Percentiles rank a stretch among this genome's conserved stretches.
These are phyloP conservation scores for Russula sp. DNA, from an alignment of 768 basidiomycete genomes.

Conservation along the genomic window DNA sequence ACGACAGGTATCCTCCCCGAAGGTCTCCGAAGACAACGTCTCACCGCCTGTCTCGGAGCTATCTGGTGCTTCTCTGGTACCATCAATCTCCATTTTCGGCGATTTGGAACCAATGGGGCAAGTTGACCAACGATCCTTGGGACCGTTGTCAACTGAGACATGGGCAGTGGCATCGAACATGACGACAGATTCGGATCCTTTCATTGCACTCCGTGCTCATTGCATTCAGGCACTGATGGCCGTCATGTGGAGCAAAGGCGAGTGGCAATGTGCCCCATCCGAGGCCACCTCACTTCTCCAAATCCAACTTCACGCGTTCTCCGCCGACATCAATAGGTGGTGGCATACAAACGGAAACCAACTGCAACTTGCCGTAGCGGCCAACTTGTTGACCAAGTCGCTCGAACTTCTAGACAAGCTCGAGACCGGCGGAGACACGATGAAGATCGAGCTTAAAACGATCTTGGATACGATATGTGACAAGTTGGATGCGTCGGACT, in stretches of 20 bases:
- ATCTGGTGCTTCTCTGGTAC: slow-evolving; percentile 17
- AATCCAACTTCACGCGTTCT: slow-evolving; percentile 2
- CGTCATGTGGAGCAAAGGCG: slow-evolving; percentile 6
- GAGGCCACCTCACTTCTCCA: slow-evolving; percentile 15
- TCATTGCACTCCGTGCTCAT: slow-evolving; percentile 12
- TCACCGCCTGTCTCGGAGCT: slow-evolving; percentile 10
- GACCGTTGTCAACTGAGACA: slow-evolving; percentile 14
- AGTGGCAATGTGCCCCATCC: slow-evolving; percentile 14
- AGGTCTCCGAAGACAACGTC: slow-evolving; percentile 8
- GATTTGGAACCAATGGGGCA: slow-evolving; percentile 8
- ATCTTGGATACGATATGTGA: slow-evolving; percentile 18
- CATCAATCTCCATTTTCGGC: slow-evolving; percentile 15
- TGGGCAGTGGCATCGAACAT: slow-evolving; percentile 13
- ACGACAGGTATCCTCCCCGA: slow-evolving; percentile 17
- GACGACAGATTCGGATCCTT: slow-evolving; percentile 1
- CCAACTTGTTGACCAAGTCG: slow-evolving; percentile 2
- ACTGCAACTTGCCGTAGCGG: slow-evolving; percentile 16
- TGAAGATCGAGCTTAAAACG: slow-evolving; percentile 10
- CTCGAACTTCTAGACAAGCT: slow-evolving; percentile 8
- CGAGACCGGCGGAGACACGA: not conserved
- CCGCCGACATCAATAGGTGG: not conserved
- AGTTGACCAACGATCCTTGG: slow-evolving; percentile 12
- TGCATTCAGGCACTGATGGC: slow-evolving; percentile 17
- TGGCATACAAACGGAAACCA: not conserved
- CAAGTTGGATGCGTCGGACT: not conserved